Evolutionary conservation across 2,329 filamentous ascomycete species (phyloP), one percentile per base, ranked within the genome.

Genomic region (Fusarium sp.): DNA sequence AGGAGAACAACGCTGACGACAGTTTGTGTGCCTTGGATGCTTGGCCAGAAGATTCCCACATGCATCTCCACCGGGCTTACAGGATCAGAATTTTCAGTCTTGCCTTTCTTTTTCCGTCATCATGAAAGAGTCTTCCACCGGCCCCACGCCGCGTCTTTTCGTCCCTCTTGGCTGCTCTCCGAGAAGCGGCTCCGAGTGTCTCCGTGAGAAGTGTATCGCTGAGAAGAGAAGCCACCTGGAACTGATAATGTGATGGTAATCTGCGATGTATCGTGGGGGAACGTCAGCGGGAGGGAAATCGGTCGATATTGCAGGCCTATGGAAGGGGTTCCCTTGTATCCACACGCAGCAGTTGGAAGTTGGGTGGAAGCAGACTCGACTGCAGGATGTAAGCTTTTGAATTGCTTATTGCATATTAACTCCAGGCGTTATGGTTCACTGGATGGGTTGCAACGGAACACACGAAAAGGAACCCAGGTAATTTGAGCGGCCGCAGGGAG

Each of bases 111-210:
- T 56, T 49, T 44, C 49, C 26, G 57, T 59, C 39, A 63, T 38
- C 36, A 54, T 56, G 56, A 36, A 59, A 66, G 54, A 66, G 47
- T 63, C 64, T 62, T 55, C 41, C 72, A 52, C 58, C 66, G 67
- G 70, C 73, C 75, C 76, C 76, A 78, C 62, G 74, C 71, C 67
- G 69, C 57, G 59, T 66, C 54, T 64, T 61, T 51, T 64, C 66
- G 51, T 36, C 39, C n/a, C 41, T 68, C 60, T 65, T 66, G 48
- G 58, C 33, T 52, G 49, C 51, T 66, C 42, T 33, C 63, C 58
- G 67, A 72, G 48, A 36, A 56, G 44, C 61, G 73, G 60, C 66
- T 75, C 74, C 76, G 76, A 78, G 24, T 77, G 69, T 75, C 69
- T 77, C 76, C 74, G 69, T 52, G 63, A 59, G 42, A 52, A 36